These are phyloP conservation scores for Malassezia equina DNA, from an alignment of 1,284 basidiomycete species.

Conservation along the genomic window DNA sequence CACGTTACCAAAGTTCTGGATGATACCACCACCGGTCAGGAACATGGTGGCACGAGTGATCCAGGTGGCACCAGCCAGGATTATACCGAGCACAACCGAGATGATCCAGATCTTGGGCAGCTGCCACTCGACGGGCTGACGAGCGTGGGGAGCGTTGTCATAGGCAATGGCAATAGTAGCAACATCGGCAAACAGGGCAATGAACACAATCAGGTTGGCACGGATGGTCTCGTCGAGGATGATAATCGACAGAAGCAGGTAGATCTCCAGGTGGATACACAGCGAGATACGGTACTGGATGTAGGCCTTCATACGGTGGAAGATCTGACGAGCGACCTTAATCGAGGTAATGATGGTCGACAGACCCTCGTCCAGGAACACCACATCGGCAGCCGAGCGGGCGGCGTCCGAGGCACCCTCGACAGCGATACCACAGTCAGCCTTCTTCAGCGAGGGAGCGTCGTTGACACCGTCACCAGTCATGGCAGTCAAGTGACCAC, in stretches of 20 bases:
- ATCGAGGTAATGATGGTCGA: conserved; percentile 54
- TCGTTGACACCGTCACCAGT: conserved; percentile 50
- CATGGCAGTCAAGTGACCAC: conserved; percentile 56
- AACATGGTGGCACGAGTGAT: conserved; percentile 54
- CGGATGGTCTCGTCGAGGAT: conserved; percentile 56
- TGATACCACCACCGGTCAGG: conserved; percentile 52
- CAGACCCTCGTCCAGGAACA: conserved; percentile 54
- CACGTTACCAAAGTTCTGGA: conserved; percentile 54
- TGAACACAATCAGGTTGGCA: conserved; percentile 55
- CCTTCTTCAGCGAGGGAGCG: conserved; percentile 53
- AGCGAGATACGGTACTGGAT: conserved; percentile 50
- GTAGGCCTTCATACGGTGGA: conserved; percentile 56
- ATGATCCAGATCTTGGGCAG: conserved; percentile 56
- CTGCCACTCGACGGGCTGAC: conserved; percentile 56
- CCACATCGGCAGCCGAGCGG: conserved; percentile 53
- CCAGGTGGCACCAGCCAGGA: conserved; percentile 55
- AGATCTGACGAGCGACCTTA: conserved; percentile 56
- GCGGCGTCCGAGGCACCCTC: conserved; percentile 54
- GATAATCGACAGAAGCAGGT: conserved; percentile 53
- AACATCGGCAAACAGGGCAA: conserved; percentile 55
- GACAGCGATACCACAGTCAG: conserved; percentile 53
- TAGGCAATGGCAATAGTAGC: conserved; percentile 55
- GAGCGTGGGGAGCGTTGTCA: conserved; percentile 53
- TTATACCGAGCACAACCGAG: conserved; percentile 50
- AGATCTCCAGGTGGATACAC: conserved; percentile 56